Conservation (phyloP, 1,284 basidiomycete species). For the Lentinula novae-zelandiae region DNA sequence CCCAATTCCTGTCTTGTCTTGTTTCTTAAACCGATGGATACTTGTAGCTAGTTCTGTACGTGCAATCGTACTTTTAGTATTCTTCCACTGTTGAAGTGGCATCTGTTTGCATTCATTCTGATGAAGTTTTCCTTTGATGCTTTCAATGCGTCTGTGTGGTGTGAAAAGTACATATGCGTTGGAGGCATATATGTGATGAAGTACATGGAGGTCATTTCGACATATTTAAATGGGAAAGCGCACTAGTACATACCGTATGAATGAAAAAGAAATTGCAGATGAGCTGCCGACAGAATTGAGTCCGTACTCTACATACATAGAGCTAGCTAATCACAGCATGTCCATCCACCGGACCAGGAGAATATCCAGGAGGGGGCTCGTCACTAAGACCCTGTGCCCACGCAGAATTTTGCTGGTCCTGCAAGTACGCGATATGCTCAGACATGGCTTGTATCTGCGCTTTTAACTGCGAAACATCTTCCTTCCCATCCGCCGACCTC, state of each 20-base stretch:
- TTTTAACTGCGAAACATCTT: slow-evolving; percentile 21
- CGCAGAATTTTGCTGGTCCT: slow-evolving; percentile 24
- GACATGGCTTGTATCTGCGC: slow-evolving; percentile 24
- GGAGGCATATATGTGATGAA: no score
- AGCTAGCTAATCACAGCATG: background rate
- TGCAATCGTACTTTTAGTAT: background rate
- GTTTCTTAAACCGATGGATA: background rate
- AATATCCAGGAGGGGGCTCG: slow-evolving; percentile 24
- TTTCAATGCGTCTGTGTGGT: no score
- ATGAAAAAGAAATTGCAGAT: no score
- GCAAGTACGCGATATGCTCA: slow-evolving; percentile 24
- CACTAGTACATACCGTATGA: no score
- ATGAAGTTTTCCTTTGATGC: background rate
- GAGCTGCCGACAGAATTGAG: background rate
- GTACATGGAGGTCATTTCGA: no score
- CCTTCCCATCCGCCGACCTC: slow-evolving; percentile 15
- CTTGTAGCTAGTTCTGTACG: background rate
- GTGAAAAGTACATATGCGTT: no score
- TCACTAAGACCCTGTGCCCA: slow-evolving; percentile 29
- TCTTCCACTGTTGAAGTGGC: background rate
- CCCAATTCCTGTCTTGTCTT: background rate
- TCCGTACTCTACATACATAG: background rate
- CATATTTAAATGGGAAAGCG: no score
- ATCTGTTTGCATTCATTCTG: background rate
- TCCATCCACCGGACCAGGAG: background rate